These are phyloP conservation scores for Uncinocarpus reesii DNA, from an alignment of 2,329 filamentous ascomycete species.

Conservation along the genomic window DNA sequence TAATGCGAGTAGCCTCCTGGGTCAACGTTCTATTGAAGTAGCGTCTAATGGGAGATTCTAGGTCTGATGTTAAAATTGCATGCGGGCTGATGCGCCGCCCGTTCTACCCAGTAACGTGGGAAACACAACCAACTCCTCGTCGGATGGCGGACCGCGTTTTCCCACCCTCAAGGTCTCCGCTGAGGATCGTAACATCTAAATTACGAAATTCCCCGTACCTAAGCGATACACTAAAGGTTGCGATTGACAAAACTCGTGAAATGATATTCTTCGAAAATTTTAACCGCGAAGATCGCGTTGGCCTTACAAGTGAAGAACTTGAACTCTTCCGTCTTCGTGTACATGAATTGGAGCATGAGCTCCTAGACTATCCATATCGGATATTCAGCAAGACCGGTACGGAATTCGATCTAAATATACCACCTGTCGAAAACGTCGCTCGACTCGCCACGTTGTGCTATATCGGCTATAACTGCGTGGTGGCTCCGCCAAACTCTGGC, in stretches of 20 bases:
- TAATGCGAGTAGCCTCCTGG: slow-evolving; percentile 21
- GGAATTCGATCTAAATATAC: slow-evolving; percentile 5
- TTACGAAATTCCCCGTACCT: slow-evolving; percentile 25
- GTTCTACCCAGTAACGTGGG: slow-evolving; percentile 28
- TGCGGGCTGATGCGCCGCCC: slow-evolving; percentile 28
- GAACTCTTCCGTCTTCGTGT: slow-evolving; percentile 27
- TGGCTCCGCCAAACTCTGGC: slow-evolving; percentile 27
- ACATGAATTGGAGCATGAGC: slow-evolving; percentile 30
- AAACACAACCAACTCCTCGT: slow-evolving; percentile 23
- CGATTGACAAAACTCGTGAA: slow-evolving; percentile 24
- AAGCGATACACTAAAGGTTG: slow-evolving; percentile 22
- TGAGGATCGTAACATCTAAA: slow-evolving; percentile 22
- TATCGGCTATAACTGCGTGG: slow-evolving; percentile 27
- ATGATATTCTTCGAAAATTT: slow-evolving; percentile 27
- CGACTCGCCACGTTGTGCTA: slow-evolving; percentile 27
- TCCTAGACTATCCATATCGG: slow-evolving; percentile 30
- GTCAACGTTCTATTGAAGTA: background rate
- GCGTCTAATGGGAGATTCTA: slow-evolving; percentile 14
- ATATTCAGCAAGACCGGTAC: slow-evolving; percentile 1
- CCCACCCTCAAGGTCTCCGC: slow-evolving; percentile 21
- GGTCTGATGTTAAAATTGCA: slow-evolving; percentile 29
- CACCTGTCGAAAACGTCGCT: slow-evolving; percentile 25
- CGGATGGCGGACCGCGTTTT: slow-evolving; percentile 24
- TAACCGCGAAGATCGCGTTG: slow-evolving; percentile 19
- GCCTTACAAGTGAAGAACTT: slow-evolving; percentile 22